Base-by-base conservation (phyloP, 257 asterid genomes). In the Nicotiana obtusifolia region DNA sequence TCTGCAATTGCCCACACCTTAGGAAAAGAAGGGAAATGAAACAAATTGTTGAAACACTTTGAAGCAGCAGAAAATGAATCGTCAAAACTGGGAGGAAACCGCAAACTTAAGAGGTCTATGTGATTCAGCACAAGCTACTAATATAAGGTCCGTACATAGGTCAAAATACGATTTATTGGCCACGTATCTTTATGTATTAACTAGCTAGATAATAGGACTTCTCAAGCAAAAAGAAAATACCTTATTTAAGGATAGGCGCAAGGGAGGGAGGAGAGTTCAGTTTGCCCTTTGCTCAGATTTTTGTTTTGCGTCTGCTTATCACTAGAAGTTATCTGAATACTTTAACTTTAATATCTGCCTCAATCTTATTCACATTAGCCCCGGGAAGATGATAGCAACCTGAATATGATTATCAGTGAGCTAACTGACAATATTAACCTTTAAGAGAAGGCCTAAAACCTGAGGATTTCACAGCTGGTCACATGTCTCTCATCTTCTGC, bases 1-100 rank as follows among this genome's bases (percentile, higher is more conserved):
- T 96, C 99, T 84, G 99, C 95, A 61, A 96, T 89, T 14, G 99
- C 98, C 98, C 98, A 96, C 68, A 94, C 97, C 99, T 96, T 19
- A 64, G 66, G 56, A 77, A 69, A 64, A 37, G 57, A 44, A 60
- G 37, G 22, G 53, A 73, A 84, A 41, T 28, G 26, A 62, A 80
- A 35, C 61, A 4, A 62, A 73, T 47, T 14, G 78, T 47, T 73
- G 78, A 71, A 71, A 73, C 41, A 47, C 24, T 49, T 73, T 47
- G 15, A 47, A 73, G 41, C 79, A 14, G 62, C 16, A 17, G 16
- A 15, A 15, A 75, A 47, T 14, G 44, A 49, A 0, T 75, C 4
- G 2, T 47, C 79, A 75, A 75, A 24, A 47, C 79, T 22, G 9
- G 79, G 62, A 73, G 79, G 24, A 75, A 52, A 66, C 62, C 59